A percentile compares a stretch with the other conserved stretches of the same genome.
Conservation (phyloP, 352 stramenopile genomes). For the Albugo candida region DNA sequence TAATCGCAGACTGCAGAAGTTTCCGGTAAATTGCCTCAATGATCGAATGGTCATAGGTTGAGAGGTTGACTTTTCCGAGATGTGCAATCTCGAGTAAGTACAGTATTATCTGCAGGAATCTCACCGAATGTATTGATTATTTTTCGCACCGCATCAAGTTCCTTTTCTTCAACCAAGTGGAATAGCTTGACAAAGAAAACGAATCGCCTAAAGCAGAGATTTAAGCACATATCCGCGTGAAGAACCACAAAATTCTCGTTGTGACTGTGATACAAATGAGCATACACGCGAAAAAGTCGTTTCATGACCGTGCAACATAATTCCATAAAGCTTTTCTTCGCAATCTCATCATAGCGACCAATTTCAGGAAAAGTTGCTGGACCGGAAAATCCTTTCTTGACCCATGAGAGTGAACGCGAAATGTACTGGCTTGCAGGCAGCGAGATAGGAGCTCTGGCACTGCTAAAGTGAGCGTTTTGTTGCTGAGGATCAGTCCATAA, state of each 20-base stretch:
- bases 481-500: conserved; percentile 57
- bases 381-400: conserved; percentile 71
- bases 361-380: conserved; percentile 27
- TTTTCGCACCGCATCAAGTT: conserved; percentile 87
- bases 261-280: conserved; percentile 93
- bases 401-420: conserved; percentile 66
- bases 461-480: conserved; percentile 10
- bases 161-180: conserved; percentile 83
- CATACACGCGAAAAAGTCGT: conserved; percentile 92
- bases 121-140: conserved; percentile 47
- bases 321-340: conserved; percentile 3
- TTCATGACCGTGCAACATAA: conserved; percentile 78
- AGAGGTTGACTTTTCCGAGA: too few species aligned
- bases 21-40: too few species aligned
- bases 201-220: conserved; percentile 96
- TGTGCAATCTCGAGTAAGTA: too few species aligned
- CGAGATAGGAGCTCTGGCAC: conserved; percentile 10
- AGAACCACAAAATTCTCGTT: conserved; percentile 81
- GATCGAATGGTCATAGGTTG: too few species aligned
- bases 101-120: too few species aligned
- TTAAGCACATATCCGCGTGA: conserved; percentile 85
- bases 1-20: too few species aligned
- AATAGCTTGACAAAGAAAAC: conserved; percentile 91
- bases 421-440: conserved; percentile 74
- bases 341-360: conserved; percentile 8